These are phyloP conservation scores for Schoenoplectus tabernaemontani DNA, from an alignment of 202 grass and related monocot species.

Conservation along the genomic window DNA sequence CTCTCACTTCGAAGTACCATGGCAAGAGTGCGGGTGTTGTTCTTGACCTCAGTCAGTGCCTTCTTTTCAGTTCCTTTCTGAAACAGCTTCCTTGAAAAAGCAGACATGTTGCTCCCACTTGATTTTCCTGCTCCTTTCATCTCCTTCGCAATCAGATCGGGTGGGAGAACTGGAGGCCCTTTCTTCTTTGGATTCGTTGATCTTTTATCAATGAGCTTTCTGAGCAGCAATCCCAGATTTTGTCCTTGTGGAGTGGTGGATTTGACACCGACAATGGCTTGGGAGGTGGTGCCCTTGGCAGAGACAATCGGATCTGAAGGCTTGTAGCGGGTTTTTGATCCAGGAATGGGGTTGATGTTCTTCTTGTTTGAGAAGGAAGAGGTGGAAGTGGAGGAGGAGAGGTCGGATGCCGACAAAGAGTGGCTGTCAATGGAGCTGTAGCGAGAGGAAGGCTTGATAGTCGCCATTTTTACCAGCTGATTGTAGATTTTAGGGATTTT, in stretches of 20 bases:
- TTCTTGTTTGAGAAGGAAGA: conserved; percentile 12
- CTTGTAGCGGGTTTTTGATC: conserved; percentile 20
- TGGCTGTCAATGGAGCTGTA: conserved; percentile 27
- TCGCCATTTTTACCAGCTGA: neutral
- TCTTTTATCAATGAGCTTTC: conserved; percentile 76
- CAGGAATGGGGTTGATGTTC: conserved; percentile 17
- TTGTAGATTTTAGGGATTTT: neutral
- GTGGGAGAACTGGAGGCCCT: conserved; percentile 1
- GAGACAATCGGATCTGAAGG: neutral
- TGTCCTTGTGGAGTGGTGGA: conserved; percentile 32
- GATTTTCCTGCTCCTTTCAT: conserved; percentile 16
- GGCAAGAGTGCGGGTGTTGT: conserved; percentile 79
- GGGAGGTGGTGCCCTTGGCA: conserved; percentile 27
- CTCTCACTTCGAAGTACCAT: conserved; percentile 88
- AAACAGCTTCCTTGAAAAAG: conserved; percentile 64
- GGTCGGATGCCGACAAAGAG: conserved; percentile 52
- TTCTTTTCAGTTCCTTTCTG: conserved; percentile 47
- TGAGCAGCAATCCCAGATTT: conserved; percentile 70
- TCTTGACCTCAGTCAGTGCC: conserved; percentile 70
- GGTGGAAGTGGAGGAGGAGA: neutral
- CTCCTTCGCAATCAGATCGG: conserved; percentile 14
- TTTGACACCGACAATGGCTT: conserved; percentile 39
- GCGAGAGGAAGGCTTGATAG: conserved; percentile 19
- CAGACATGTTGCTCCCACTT: conserved; percentile 44
- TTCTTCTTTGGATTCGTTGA: conserved; percentile 12